Evolutionary conservation across 176 grass and related monocot genomes (phyloP).

Genomic region (Ananas comosus): DNA sequence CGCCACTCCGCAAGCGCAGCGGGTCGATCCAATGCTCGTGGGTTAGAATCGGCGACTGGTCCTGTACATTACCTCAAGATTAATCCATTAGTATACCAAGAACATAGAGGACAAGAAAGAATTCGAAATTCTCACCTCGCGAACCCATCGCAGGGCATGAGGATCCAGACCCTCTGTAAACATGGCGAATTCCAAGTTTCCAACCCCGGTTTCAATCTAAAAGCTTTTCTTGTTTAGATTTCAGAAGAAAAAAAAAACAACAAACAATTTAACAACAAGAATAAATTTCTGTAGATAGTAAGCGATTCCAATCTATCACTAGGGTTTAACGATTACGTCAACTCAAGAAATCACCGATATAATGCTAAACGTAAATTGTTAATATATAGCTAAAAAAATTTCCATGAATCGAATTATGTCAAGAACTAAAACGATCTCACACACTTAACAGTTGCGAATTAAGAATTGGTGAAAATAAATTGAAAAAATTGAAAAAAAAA

Average conservation of each 20-base stretch:
- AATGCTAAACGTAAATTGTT: too few relatives aligned
- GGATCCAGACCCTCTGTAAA: constrained; percentile 89
- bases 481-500: not conserved
- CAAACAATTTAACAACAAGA: not conserved
- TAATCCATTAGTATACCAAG: not conserved
- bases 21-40: constrained; percentile 46
- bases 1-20: constrained; percentile 25
- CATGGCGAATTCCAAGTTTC: constrained; percentile 40
- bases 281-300: not conserved
- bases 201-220: constrained; percentile 7
- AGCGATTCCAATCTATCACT: not conserved
- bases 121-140: constrained; percentile 36
- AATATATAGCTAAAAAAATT: too few relatives aligned
- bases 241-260: constrained; percentile 17
- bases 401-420: not conserved
- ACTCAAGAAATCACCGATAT: too few relatives aligned
- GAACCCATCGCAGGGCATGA: constrained; percentile 77
- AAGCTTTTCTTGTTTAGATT: constrained; percentile 23
- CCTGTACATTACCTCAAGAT: constrained; percentile 5
- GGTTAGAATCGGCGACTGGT: constrained; percentile 11
- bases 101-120: not conserved
- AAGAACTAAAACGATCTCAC: not conserved
- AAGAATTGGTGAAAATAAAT: not conserved
- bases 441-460: too few relatives aligned
- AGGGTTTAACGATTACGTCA: too few relatives aligned